Base-by-base conservation (phyloP, 108 stramenopile species). In the Schizochytrium sp. region DNA sequence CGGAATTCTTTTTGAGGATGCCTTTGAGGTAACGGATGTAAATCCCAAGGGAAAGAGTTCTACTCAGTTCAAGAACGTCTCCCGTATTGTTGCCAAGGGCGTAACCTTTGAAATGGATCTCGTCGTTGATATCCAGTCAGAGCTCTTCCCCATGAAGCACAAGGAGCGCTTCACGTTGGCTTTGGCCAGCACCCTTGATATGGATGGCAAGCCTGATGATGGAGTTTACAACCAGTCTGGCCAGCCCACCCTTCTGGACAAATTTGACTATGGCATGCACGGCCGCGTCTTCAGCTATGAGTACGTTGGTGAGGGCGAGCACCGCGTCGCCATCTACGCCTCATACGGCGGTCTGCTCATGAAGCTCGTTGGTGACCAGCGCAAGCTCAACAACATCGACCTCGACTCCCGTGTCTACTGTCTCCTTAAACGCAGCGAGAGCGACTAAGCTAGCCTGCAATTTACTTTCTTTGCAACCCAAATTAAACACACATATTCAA, bases 201-300 rank as follows among this genome's bases (percentile, higher is more conserved):
- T 98, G 40, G 97, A 97, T 76, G 98, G 98, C 44, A 94, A 92
- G 88, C 97, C 97, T 0, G 97, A 97, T 90, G 97, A 98, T 92
- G 96, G 94, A 28, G 93, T 94, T n/a, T 99, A 97, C 91, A 89
- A 91, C 56, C 91, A 91, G 46, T 58, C 73, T 93, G 96, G 96
- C 88, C 57, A 59, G 89, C 93, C 95, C 38, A 94, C 96, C 0
- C 91, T 98, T 72, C 97, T 97, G 46, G 97, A 97, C 91, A 96
- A 96, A 90, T 99, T 97, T 91, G 98, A 99, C 89, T 99, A 99
- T 90, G 98, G 97, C 42, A 99, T 98, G 97, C 97, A 97, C 91
- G 98, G 98, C 19, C 92, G 96, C 19, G 96, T 99, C 13, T 99
- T 97, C 94, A 95, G 96, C 87, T 95, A 96, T 72, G 91, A 94